These are phyloP conservation scores for Dictyostelium intermedium DNA, from an alignment of 78 protist species.

Conservation along the genomic window DNA sequence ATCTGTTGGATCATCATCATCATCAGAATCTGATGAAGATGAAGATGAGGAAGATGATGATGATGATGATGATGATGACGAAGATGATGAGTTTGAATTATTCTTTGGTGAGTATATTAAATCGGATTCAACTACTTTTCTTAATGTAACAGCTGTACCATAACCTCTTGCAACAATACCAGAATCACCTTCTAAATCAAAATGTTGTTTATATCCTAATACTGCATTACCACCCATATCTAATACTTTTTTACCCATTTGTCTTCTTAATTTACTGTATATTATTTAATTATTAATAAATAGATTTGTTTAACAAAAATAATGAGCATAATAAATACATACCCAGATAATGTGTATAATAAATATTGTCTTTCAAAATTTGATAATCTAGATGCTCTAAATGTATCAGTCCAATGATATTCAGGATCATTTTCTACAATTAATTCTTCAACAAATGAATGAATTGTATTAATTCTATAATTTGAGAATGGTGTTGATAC, in stretches of 20 bases:
- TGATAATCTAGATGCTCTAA: conserved; percentile 84
- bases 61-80: conserved; percentile 7
- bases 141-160: conserved; percentile 92
- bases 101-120: conserved; percentile 51
- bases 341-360: conserved; percentile 84
- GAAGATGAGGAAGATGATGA: neutral
- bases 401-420: conserved; percentile 89
- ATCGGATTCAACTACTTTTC: conserved; percentile 58
- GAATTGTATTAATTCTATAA: conserved; percentile 58
- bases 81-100: neutral
- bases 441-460: conserved; percentile 77
- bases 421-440: conserved; percentile 96
- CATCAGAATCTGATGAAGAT: neutral
- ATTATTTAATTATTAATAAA: too few species aligned
- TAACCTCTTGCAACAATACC: conserved; percentile 94
- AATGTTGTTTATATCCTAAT: conserved; percentile 88
- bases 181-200: conserved; percentile 91
- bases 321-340: neutral
- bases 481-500: conserved; percentile 79
- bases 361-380: conserved; percentile 90
- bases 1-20: neutral
- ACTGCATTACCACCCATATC: conserved; percentile 93
- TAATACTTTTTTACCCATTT: conserved; percentile 85
- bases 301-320: too few species aligned
- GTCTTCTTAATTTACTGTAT: conserved; percentile 86